A percentile compares a stretch with the other conserved stretches of the same genome.
These are phyloP conservation scores for Naganishia sp. DNA, from an alignment of 1,284 basidiomycete genomes.

Conservation along the genomic window DNA sequence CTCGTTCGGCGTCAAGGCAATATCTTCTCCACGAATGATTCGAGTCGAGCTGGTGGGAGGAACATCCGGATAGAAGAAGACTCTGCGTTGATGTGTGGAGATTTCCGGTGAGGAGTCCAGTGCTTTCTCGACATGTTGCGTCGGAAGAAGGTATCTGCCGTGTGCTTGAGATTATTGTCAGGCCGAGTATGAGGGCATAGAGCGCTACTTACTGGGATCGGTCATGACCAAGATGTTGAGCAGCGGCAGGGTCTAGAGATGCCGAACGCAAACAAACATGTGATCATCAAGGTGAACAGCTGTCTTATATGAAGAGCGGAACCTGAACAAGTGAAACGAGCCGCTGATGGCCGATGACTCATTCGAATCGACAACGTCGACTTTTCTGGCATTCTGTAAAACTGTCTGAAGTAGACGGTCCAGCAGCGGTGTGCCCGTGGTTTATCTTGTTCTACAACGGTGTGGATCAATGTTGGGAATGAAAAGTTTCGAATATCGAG, in stretches of 20 bases:
- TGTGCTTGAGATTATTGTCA: slow-evolving; percentile 39
- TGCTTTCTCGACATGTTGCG: slow-evolving; percentile 42
- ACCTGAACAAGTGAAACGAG: too few relatives aligned
- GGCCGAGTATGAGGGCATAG: background rate
- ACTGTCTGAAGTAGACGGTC: too few relatives aligned
- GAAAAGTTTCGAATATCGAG: too few relatives aligned
- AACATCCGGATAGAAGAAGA: slow-evolving; percentile 45
- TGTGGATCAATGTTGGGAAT: too few relatives aligned
- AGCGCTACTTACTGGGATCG: slow-evolving; percentile 6
- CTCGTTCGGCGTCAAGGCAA: slow-evolving; percentile 44
- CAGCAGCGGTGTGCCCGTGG: too few relatives aligned
- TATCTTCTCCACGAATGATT: slow-evolving; percentile 48
- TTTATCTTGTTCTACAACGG: too few relatives aligned
- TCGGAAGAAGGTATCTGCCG: slow-evolving; percentile 45
- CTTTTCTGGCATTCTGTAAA: too few relatives aligned
- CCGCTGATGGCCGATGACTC: too few relatives aligned
- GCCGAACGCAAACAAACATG: background rate
- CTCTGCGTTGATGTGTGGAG: slow-evolving; percentile 43
- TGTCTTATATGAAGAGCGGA: background rate
- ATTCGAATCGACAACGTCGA: too few relatives aligned
- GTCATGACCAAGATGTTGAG: background rate
- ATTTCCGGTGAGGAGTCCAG: slow-evolving; percentile 43
- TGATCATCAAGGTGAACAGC: background rate
- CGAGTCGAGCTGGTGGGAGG: slow-evolving; percentile 42
- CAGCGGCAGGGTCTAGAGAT: too few relatives aligned